Conservation (phyloP, 1,284 basidiomycete genomes). For the Rhodotorula sp. region DNA sequence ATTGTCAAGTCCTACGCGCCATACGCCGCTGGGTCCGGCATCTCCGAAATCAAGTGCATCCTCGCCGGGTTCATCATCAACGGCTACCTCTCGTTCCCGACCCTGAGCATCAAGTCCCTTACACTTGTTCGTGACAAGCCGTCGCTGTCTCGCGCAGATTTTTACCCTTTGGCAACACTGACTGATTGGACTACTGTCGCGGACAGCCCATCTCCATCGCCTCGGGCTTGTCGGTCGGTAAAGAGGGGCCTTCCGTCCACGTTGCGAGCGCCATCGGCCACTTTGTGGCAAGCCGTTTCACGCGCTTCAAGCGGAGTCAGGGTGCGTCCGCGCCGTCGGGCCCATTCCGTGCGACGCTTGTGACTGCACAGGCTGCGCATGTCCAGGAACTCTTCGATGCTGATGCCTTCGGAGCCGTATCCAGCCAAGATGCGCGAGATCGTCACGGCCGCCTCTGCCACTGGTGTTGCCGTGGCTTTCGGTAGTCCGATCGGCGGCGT, state of each 20-base stretch:
- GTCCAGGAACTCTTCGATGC: not conserved
- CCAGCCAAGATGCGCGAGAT: constrained; percentile 94
- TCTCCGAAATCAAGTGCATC: constrained; percentile 99
- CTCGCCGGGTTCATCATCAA: constrained; percentile 96
- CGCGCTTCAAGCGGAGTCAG: constrained; percentile 81
- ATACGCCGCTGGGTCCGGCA: constrained; percentile 96
- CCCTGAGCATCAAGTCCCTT: constrained; percentile 86
- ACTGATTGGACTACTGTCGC: constrained; percentile 9
- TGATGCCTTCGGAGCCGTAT: not conserved
- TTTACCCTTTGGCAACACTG: not conserved
- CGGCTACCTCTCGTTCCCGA: constrained; percentile 85
- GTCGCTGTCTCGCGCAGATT: not conserved
- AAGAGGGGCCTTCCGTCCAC: constrained; percentile 98
- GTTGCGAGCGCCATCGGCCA: constrained; percentile 92
- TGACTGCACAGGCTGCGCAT: no score
- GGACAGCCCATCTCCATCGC: constrained; percentile 90
- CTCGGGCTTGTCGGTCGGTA: constrained; percentile 94
- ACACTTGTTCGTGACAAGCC: constrained; percentile 67
- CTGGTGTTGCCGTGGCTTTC: constrained; percentile 96
- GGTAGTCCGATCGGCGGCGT: constrained; percentile 98
- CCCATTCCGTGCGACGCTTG: not conserved
- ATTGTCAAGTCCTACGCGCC: constrained; percentile 86
- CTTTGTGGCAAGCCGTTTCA: constrained; percentile 79
- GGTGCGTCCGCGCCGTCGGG: constrained; percentile 55
- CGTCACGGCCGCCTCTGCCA: constrained; percentile 91